phyloP scores from a whole-genome alignment of 139 green algal genomes.

The Yamagishiella unicocca region DNA sequence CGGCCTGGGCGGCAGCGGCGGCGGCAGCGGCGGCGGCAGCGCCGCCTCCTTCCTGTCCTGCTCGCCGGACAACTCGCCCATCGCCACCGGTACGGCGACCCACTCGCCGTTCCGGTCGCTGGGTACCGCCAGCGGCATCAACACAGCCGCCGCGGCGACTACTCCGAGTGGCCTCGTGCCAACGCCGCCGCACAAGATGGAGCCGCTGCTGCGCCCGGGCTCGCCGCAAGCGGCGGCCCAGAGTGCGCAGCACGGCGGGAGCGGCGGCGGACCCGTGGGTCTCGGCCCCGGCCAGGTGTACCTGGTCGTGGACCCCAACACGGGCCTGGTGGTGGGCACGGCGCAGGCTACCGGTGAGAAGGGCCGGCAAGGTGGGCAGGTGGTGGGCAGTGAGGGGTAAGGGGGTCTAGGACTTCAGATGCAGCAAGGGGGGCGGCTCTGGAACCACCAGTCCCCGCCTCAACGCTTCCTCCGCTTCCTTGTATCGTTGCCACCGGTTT shows the following conservation, averaged over 20 bases:
- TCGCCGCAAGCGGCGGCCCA: not conserved
- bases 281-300: not conserved
- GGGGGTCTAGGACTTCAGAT: too few relatives aligned
- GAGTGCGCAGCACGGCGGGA: not conserved
- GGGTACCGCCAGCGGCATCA: not conserved
- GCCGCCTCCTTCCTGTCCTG: not conserved
- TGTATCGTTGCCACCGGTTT: too few relatives aligned
- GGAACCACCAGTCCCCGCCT: too few relatives aligned
- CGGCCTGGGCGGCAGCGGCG: not conserved
- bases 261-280: not conserved
- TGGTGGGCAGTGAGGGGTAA: not conserved
- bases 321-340: slow-evolving; percentile 26
- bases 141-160: not conserved
- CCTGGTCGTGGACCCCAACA: slow-evolving; percentile 34
- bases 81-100: not conserved
- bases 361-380: not conserved
- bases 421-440: too few relatives aligned
- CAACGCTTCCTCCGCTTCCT: too few relatives aligned
- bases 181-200: not conserved
- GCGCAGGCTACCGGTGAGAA: slow-evolving; percentile 15
- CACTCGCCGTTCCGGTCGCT: not conserved
- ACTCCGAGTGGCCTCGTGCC: not conserved
- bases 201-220: not conserved
- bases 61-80: not conserved
- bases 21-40: not conserved